Percentiles rank a stretch among this genome's conserved stretches.
phyloP scores from a whole-genome alignment of 352 stramenopile species.

The Phytophthora sp. region DNA sequence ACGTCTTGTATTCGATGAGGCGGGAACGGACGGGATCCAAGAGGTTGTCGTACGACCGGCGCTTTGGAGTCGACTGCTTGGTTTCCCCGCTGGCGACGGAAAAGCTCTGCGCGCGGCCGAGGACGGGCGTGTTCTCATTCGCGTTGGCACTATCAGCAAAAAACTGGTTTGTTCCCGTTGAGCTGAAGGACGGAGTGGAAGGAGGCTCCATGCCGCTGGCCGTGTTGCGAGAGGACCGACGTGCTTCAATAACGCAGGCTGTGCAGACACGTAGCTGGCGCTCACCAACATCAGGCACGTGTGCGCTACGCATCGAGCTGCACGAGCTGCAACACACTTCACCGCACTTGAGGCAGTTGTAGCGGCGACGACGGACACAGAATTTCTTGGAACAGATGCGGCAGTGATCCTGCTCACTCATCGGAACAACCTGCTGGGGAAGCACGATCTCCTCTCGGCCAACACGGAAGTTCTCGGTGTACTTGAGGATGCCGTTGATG shows the following conservation, averaged over 20 bases:
- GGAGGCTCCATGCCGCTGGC: slow-evolving; percentile 16
- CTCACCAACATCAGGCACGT: slow-evolving; percentile 75
- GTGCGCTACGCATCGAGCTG: slow-evolving; percentile 62
- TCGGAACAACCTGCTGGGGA: slow-evolving; percentile 75
- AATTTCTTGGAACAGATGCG: slow-evolving; percentile 81
- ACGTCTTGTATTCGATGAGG: slow-evolving; percentile 86
- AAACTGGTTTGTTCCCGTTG: slow-evolving; percentile 22
- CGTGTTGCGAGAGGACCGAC: slow-evolving; percentile 54
- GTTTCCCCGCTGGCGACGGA: slow-evolving; percentile 22
- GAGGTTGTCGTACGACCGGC: slow-evolving; percentile 76
- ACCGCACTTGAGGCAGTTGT: slow-evolving; percentile 88
- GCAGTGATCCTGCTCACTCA: slow-evolving; percentile 77
- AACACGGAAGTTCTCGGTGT: slow-evolving; percentile 82
- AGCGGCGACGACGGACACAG: slow-evolving; percentile 67
- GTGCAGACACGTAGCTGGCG: slow-evolving; percentile 83
- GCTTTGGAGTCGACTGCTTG: slow-evolving; percentile 31
- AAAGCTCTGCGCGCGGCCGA: slow-evolving; percentile 58
- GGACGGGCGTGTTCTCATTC: slow-evolving; percentile 1
- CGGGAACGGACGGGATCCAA: slow-evolving; percentile 75
- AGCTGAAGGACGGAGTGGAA: slow-evolving; percentile 14
- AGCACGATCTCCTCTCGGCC: slow-evolving; percentile 77
- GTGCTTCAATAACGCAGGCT: slow-evolving; percentile 73
- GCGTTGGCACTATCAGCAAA: slow-evolving; percentile 20
- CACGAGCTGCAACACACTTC: slow-evolving; percentile 84
- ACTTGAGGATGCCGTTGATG: slow-evolving; percentile 86